A percentile compares a stretch with the other conserved stretches of the same genome.
Conservation (phyloP, 1,284 basidiomycete genomes). For the Bjerkandera adusta region DNA sequence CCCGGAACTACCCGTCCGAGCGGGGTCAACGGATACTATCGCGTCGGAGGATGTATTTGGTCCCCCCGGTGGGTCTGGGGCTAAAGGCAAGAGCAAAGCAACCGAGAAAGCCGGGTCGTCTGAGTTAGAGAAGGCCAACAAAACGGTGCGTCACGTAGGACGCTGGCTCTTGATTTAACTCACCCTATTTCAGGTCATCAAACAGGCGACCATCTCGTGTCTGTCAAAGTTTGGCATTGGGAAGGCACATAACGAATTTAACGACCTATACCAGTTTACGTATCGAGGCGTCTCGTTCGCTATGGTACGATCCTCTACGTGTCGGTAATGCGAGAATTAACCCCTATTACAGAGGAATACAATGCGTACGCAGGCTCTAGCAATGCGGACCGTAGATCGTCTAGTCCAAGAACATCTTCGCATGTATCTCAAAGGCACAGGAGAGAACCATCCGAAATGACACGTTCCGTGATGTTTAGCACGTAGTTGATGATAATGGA, state of each 20-base stretch:
- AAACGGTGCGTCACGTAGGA: constrained; percentile 30
- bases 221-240: constrained; percentile 42
- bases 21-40: neutral
- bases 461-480: neutral
- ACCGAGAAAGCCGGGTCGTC: constrained; percentile 17
- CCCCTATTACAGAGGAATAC: constrained; percentile 8
- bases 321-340: neutral
- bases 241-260: constrained; percentile 58
- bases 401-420: constrained; percentile 14
- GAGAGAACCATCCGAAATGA: constrained; percentile 13
- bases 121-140: constrained; percentile 41
- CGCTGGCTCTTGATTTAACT: neutral
- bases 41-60: constrained; percentile 47
- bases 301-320: constrained; percentile 27
- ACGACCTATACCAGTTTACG: constrained; percentile 30
- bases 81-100: constrained; percentile 28
- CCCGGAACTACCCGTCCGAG: constrained; percentile 26
- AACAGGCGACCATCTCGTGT: constrained; percentile 37
- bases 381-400: constrained; percentile 13
- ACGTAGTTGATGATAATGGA: neutral
- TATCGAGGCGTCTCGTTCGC: constrained; percentile 34
- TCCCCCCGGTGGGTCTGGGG: constrained; percentile 25
- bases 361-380: constrained; percentile 14
- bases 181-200: constrained; percentile 36
- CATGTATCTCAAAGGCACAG: constrained; percentile 16